These are phyloP conservation scores for Barnettozyma wickerhamii DNA, from an alignment of 805 yeast species.

Conservation along the genomic window DNA sequence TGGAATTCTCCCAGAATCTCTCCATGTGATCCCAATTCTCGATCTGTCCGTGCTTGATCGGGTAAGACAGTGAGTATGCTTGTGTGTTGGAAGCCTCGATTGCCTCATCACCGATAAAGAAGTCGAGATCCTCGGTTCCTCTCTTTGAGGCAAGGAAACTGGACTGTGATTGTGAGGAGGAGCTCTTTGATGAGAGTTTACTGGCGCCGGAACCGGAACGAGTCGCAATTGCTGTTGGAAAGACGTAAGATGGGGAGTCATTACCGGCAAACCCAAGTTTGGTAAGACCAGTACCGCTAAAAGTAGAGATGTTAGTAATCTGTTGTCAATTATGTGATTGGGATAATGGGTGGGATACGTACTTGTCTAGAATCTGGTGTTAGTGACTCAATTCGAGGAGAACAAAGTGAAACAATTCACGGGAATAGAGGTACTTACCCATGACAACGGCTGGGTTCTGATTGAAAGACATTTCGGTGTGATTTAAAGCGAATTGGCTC, in stretches of 20 bases:
- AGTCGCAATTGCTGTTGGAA: conserved; percentile 93
- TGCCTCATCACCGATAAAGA: conserved; percentile 95
- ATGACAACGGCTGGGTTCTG: conserved; percentile 90
- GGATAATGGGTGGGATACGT: conserved; percentile 6
- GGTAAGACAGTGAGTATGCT: conserved; percentile 81
- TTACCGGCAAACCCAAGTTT: conserved; percentile 98
- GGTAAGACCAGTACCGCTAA: conserved; percentile 96
- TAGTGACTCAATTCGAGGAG: conserved; percentile 12
- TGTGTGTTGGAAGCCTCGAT: conserved; percentile 88
- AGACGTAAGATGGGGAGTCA: conserved; percentile 94
- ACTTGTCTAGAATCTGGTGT: conserved; percentile 20
- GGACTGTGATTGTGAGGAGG: conserved; percentile 39
- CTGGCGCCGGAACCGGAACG: conserved; percentile 42
- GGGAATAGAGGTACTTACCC: conserved; percentile 55
- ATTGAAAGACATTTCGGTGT: conserved; percentile 21
- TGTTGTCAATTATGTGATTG: background rate
- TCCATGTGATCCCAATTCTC: conserved; percentile 99
- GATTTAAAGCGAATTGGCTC: background rate
- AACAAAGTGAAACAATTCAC: too few species aligned
- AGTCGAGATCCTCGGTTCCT: conserved; percentile 92
- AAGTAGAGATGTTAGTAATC: conserved; percentile 15
- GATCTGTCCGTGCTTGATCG: conserved; percentile 95
- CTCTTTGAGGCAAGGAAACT: conserved; percentile 48
- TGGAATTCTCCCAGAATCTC: conserved; percentile 96
- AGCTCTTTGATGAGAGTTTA: conserved; percentile 40